Percentiles rank a stretch among this genome's conserved stretches.
Conservation (phyloP, 495 filamentous ascomycete genomes). For the Stereocaulon alpinum region DNA sequence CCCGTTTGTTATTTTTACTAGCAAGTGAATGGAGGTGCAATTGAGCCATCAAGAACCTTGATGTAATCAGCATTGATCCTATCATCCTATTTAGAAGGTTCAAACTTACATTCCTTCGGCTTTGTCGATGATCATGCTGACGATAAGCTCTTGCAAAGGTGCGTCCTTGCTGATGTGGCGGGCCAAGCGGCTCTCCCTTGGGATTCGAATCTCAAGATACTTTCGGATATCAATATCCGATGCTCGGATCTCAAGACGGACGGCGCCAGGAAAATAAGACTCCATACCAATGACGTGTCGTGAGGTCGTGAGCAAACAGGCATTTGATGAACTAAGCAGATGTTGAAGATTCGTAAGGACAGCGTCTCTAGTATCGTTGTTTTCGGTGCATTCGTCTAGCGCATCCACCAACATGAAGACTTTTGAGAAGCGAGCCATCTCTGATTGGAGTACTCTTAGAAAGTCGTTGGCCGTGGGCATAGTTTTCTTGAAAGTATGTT, state of each 20-base stretch:
- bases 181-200: background rate
- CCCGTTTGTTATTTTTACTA: conserved; percentile 23
- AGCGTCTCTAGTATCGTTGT: background rate
- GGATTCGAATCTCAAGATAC: conserved; percentile 20
- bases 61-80: background rate
- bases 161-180: background rate
- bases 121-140: conserved; percentile 8
- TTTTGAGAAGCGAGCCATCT: conserved; percentile 20
- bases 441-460: conserved; percentile 22
- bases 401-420: conserved; percentile 39
- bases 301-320: conserved; percentile 25
- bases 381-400: conserved; percentile 26
- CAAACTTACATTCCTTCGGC: conserved; percentile 20
- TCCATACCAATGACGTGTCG: conserved; percentile 18
- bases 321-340: conserved; percentile 1
- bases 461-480: conserved; percentile 29
- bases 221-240: conserved; percentile 22
- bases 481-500: conserved; percentile 2
- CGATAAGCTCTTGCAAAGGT: conserved; percentile 2
- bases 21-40: conserved; percentile 37
- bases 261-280: conserved; percentile 8
- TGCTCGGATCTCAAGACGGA: conserved; percentile 21
- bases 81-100: background rate
- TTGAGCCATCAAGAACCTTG: conserved; percentile 43
- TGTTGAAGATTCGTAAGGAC: conserved; percentile 14